Conservation (phyloP, 805 yeast genomes). For the Monosporozyma servazzii region DNA sequence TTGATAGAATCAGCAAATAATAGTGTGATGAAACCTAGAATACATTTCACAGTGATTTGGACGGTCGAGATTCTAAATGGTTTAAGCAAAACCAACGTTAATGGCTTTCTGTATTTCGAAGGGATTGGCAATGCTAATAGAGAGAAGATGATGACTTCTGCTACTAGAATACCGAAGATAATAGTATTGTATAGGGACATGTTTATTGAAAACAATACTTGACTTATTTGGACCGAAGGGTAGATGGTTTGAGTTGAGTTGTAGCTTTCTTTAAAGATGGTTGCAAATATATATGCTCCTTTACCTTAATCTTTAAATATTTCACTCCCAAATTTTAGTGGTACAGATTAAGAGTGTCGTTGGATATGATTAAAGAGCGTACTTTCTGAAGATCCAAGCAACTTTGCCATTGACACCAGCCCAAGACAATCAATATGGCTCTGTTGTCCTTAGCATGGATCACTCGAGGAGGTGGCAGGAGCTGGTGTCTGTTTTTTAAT, state of each 20-base stretch:
- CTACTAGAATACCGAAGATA: slow-evolving; percentile 66
- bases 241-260: not conserved
- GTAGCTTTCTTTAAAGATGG: not conserved
- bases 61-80: slow-evolving; percentile 67
- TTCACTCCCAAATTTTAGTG: not conserved
- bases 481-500: not conserved
- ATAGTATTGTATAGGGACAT: slow-evolving; percentile 28
- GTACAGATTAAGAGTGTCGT: not conserved
- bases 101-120: slow-evolving; percentile 54
- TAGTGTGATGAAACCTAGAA: slow-evolving; percentile 72
- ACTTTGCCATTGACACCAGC: not conserved
- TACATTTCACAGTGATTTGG: slow-evolving; percentile 69
- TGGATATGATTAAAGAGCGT: not conserved
- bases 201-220: too few species aligned
- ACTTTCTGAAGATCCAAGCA: not conserved
- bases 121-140: slow-evolving; percentile 83
- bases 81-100: slow-evolving; percentile 51
- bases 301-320: not conserved
- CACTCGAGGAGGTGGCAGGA: not conserved
- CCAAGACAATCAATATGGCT: not conserved
- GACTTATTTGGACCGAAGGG: not conserved
- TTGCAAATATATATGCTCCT: not conserved
- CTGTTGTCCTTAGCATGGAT: not conserved
- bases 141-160: slow-evolving; percentile 73
- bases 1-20: slow-evolving; percentile 84